phyloP scores from a whole-genome alignment of 352 stramenopile genomes.

The Pythium volutum region DNA sequence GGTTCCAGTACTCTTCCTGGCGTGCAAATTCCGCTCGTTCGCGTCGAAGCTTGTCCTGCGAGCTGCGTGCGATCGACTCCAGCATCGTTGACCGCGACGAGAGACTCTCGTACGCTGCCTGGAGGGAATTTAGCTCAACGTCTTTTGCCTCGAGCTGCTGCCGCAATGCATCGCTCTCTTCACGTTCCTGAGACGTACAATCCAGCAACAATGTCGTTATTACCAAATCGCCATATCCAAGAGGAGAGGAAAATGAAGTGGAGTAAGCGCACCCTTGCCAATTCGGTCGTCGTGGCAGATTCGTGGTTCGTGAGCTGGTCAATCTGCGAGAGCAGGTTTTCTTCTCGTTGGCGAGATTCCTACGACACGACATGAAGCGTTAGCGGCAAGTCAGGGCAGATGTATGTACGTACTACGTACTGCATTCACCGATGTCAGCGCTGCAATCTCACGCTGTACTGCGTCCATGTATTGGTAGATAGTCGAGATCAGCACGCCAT shows the following conservation, averaged over 20 bases:
- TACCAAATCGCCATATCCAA: background rate
- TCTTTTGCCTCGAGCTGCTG: constrained; percentile 35
- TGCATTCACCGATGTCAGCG: background rate
- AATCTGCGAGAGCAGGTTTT: constrained; percentile 17
- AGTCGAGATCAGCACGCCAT: constrained; percentile 16
- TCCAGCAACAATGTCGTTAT: background rate
- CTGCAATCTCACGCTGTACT: constrained; percentile 5
- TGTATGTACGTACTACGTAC: no score
- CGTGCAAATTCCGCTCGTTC: constrained; percentile 45
- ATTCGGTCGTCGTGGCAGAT: constrained; percentile 10
- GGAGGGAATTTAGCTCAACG: constrained; percentile 35
- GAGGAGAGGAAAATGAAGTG: background rate
- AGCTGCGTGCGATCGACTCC: constrained; percentile 51
- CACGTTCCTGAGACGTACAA: constrained; percentile 31
- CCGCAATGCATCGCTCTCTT: constrained; percentile 15
- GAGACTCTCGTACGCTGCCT: constrained; percentile 35
- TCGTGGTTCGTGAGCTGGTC: constrained; percentile 20
- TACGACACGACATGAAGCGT: background rate
- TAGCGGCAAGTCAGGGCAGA: no score
- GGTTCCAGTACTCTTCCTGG: constrained; percentile 46
- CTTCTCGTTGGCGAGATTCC: constrained; percentile 19
- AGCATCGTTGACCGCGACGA: constrained; percentile 47
- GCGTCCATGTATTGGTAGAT: constrained; percentile 26
- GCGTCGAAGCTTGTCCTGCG: constrained; percentile 53
- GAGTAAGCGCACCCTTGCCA: constrained; percentile 20